These are phyloP conservation scores for Leccinum incarnatum DNA, from an alignment of 768 basidiomycete genomes.

Conservation along the genomic window DNA sequence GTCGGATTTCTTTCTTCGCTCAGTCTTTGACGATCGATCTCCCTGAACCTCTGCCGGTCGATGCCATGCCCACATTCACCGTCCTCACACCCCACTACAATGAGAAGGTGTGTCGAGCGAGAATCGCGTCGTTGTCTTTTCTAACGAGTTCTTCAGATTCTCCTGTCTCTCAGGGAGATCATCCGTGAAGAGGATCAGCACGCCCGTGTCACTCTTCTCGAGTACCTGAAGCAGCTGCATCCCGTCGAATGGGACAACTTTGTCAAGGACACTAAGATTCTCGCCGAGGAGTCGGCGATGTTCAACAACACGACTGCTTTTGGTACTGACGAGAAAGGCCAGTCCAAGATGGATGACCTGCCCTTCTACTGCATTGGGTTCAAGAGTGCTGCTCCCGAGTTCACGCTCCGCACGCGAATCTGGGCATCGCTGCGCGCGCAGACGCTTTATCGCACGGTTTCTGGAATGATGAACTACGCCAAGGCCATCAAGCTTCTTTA, in stretches of 20 bases:
- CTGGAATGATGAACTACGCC: constrained; percentile 99
- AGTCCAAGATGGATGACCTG: constrained; percentile 84
- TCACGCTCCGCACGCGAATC: constrained; percentile 96
- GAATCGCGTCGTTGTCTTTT: background rate
- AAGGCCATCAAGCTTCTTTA: constrained; percentile 99
- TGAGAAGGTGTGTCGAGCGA: constrained; percentile 67
- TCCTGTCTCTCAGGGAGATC: constrained; percentile 95
- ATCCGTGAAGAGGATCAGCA: constrained; percentile 98
- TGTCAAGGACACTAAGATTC: constrained; percentile 98
- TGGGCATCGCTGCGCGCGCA: constrained; percentile 99
- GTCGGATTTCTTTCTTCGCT: constrained; percentile 98
- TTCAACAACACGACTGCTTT: constrained; percentile 77
- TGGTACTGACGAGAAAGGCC: constrained; percentile 77
- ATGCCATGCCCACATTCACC: constrained; percentile 99
- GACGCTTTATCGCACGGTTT: constrained; percentile 97
- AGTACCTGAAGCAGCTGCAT: constrained; percentile 98
- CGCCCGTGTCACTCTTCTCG: constrained; percentile 93
- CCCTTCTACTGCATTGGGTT: constrained; percentile 99
- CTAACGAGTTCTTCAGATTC: constrained; percentile 53
- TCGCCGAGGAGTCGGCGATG: constrained; percentile 91
- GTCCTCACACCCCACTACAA: constrained; percentile 98
- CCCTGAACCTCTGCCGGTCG: constrained; percentile 90
- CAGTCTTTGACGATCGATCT: constrained; percentile 95
- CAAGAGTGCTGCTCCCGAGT: constrained; percentile 98
- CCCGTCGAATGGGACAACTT: constrained; percentile 99